phyloP scores from a whole-genome alignment of 768 basidiomycete species.

The Tulasnella sp. region DNA sequence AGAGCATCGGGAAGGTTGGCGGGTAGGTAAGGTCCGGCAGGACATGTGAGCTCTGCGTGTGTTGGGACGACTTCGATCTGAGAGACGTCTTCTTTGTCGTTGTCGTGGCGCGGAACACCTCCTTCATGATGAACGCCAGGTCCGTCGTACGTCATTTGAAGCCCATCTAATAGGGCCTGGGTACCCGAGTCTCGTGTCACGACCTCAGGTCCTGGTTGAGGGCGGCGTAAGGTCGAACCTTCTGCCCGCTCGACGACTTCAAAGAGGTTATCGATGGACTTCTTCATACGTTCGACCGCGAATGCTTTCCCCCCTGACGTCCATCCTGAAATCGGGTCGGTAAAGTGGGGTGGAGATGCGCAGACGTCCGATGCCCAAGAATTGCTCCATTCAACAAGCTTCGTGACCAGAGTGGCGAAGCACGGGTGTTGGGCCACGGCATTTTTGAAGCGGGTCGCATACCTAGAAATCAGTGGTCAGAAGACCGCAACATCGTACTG shows the following conservation, averaged over 20 bases:
- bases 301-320: constrained; percentile 46
- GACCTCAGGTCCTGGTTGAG: constrained; percentile 37
- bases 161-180: constrained; percentile 50
- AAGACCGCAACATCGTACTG: neutral
- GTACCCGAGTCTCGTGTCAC: neutral
- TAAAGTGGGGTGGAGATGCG: constrained; percentile 49
- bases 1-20: constrained; percentile 62
- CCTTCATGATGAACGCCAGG: constrained; percentile 56
- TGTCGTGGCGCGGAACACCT: constrained; percentile 65
- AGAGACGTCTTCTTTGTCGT: constrained; percentile 59
- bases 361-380: constrained; percentile 53
- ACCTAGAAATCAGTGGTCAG: constrained; percentile 45
- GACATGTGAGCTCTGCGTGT: constrained; percentile 61
- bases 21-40: constrained; percentile 60
- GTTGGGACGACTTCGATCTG: constrained; percentile 74
- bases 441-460: constrained; percentile 62
- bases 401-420: constrained; percentile 49
- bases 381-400: constrained; percentile 53
- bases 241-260: constrained; percentile 59
- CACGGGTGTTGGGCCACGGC: constrained; percentile 53
- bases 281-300: constrained; percentile 45
- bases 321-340: constrained; percentile 46
- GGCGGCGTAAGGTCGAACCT: constrained; percentile 31
- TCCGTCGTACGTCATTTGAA: constrained; percentile 52
- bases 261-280: constrained; percentile 43